Evolutionary conservation across 371 early-diverging fungal genomes (phyloP).

Genomic region (Apophysomyces variabilis): DNA sequence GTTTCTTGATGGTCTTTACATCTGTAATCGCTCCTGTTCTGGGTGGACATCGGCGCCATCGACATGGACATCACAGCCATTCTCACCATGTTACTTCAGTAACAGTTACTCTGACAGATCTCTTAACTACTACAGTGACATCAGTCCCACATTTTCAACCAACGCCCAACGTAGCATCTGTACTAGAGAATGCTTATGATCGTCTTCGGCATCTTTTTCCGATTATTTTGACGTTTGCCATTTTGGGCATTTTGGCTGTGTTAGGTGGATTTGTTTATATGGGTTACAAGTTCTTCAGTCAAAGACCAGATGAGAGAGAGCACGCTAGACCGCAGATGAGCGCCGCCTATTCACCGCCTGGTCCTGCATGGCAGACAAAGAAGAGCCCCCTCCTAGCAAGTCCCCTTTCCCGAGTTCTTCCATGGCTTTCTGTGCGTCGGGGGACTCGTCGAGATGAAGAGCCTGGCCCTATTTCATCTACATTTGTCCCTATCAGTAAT

Average conservation of each 20-base stretch:
- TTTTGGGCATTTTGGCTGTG: constrained; percentile 34
- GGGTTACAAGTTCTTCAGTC: constrained; percentile 29
- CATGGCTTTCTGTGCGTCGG: constrained; percentile 21
- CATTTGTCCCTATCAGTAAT: constrained; percentile 33
- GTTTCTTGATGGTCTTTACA: neutral
- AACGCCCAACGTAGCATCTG: neutral
- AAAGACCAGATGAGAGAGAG: neutral
- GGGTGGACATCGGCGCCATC: neutral
- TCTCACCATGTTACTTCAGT: neutral
- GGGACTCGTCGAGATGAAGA: neutral
- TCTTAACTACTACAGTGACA: neutral
- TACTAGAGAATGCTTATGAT: constrained; percentile 1
- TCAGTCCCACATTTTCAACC: neutral
- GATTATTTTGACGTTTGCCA: constrained; percentile 39
- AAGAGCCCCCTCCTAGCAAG: constrained; percentile 8
- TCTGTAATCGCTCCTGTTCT: neutral
- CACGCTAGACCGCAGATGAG: neutral
- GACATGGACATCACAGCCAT: neutral
- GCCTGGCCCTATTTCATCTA: constrained; percentile 25
- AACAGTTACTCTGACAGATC: neutral
- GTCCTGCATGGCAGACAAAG: neutral
- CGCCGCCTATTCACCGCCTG: neutral
- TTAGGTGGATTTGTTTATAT: constrained; percentile 27
- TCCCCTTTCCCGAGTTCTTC: constrained; percentile 19
- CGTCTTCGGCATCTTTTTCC: constrained; percentile 27